Evolutionary conservation across 768 basidiomycete genomes (phyloP).

Genomic region (Serendipita vermifera): DNA sequence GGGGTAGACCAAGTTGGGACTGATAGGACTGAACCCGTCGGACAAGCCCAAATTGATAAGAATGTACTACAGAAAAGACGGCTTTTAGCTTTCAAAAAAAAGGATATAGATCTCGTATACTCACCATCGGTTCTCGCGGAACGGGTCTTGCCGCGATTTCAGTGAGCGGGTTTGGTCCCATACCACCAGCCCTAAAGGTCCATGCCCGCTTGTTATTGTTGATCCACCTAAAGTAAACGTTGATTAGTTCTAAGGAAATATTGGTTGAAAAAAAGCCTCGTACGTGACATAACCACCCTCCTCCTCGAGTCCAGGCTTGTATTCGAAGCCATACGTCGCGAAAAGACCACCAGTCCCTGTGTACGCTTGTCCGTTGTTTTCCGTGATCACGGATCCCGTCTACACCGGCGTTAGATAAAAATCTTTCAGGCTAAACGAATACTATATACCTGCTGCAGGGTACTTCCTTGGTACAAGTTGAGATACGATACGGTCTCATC

Average conservation of each 20-base stretch:
- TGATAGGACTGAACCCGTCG: constrained; percentile 31
- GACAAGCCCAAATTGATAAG: constrained; percentile 78
- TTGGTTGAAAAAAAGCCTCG: constrained; percentile 16
- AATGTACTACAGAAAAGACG: not conserved
- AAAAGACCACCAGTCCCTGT: constrained; percentile 29
- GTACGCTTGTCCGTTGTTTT: constrained; percentile 66
- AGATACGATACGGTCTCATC: constrained; percentile 38
- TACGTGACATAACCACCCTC: constrained; percentile 30
- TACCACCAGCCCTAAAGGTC: constrained; percentile 52
- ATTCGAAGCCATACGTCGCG: constrained; percentile 70
- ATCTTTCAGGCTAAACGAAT: not conserved
- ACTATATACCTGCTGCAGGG: constrained; percentile 52
- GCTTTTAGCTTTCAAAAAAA: not conserved
- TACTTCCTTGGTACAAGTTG: constrained; percentile 62
- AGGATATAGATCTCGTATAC: constrained; percentile 16
- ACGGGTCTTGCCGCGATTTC: constrained; percentile 58
- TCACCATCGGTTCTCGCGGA: constrained; percentile 73
- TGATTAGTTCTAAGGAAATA: constrained; percentile 14
- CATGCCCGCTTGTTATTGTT: constrained; percentile 47
- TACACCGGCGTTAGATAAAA: not conserved
- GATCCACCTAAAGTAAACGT: constrained; percentile 68
- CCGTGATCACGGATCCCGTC: constrained; percentile 53
- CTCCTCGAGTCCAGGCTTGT: constrained; percentile 59
- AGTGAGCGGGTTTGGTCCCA: constrained; percentile 45
- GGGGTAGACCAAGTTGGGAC: constrained; percentile 59